Conservation (phyloP, 106 monocot genomes). For the Posidonia australis region DNA sequence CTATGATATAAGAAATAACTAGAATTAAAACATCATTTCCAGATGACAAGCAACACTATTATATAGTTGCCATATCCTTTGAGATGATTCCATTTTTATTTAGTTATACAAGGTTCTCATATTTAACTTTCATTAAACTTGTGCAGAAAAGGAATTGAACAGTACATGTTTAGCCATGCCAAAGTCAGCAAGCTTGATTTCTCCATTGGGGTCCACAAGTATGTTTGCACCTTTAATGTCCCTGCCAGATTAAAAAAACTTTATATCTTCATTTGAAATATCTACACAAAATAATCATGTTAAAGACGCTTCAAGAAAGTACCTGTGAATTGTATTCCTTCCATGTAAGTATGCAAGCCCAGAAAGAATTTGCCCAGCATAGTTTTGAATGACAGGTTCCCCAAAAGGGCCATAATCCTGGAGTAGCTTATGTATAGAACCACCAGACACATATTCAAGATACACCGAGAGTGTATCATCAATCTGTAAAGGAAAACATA, state of each 20-base stretch:
- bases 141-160: neutral
- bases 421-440: slow-evolving; percentile 84
- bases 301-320: too few relatives aligned
- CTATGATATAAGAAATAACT: too few relatives aligned
- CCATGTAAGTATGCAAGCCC: slow-evolving; percentile 92
- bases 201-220: slow-evolving; percentile 94
- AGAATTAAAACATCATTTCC: too few relatives aligned
- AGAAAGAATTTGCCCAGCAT: slow-evolving; percentile 71
- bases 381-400: slow-evolving; percentile 77
- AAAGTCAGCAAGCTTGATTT: slow-evolving; percentile 97
- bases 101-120: too few relatives aligned
- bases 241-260: slow-evolving; percentile 28
- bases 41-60: too few relatives aligned
- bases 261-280: neutral
- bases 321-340: slow-evolving; percentile 77
- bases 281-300: too few relatives aligned
- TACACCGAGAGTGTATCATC: slow-evolving; percentile 72
- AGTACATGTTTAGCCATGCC: slow-evolving; percentile 99
- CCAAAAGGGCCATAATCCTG: slow-evolving; percentile 84
- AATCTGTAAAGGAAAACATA: slow-evolving; percentile 23
- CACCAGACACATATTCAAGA: slow-evolving; percentile 95
- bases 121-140: too few relatives aligned
- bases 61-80: too few relatives aligned
- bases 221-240: slow-evolving; percentile 99
- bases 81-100: too few relatives aligned